Evolutionary conservation across 2,329 filamentous ascomycete species (phyloP).

Genomic region (Aureobasidium sp.): DNA sequence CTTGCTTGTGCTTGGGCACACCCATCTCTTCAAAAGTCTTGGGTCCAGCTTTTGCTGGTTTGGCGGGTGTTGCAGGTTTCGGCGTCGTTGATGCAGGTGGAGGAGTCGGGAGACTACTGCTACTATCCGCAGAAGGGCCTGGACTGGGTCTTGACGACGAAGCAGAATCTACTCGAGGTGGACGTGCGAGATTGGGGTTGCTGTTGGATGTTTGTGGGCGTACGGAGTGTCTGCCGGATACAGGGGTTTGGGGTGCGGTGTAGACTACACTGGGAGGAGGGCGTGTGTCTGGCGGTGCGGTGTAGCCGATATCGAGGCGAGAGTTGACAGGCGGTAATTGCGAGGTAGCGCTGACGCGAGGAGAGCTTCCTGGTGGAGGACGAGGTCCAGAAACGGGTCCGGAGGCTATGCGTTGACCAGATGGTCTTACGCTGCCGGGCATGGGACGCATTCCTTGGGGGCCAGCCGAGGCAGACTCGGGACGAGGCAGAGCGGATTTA

Average conservation of each 20-base stretch:
- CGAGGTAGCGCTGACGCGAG: conserved; percentile 17
- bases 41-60: conserved; percentile 55
- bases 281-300: conserved; percentile 37
- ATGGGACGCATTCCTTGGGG: not conserved
- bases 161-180: not conserved
- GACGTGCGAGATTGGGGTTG: not conserved
- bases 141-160: not conserved
- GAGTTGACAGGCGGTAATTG: conserved; percentile 16
- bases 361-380: conserved; percentile 12
- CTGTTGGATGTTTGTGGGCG: not conserved
- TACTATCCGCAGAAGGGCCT: not conserved
- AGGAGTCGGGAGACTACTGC: not conserved
- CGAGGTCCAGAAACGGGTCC: conserved; percentile 19
- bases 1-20: conserved; percentile 71
- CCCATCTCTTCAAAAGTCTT: conserved; percentile 99
- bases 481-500: conserved; percentile 43
- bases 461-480: conserved; percentile 20
- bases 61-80: not conserved
- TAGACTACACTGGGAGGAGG: conserved; percentile 26
- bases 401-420: conserved; percentile 25
- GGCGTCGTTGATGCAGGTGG: not conserved
- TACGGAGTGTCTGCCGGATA: not conserved
- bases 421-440: not conserved
- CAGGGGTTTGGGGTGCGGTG: not conserved
- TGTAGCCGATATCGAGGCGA: conserved; percentile 34